Evolutionary conservation across 2,329 filamentous ascomycete genomes (phyloP).

Genomic region (Nemania sp.): DNA sequence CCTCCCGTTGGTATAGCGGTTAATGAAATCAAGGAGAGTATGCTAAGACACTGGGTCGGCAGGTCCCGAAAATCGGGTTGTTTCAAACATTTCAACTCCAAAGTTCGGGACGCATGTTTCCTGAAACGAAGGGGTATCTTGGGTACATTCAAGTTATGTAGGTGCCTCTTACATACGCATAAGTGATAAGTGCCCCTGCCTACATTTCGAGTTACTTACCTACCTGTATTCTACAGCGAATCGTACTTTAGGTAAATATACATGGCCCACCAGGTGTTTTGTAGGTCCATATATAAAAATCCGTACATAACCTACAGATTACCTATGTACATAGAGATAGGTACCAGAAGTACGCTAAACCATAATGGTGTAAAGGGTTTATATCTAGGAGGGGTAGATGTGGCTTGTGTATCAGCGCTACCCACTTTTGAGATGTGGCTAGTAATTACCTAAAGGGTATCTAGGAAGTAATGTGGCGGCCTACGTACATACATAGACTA

Average conservation of each 20-base stretch:
- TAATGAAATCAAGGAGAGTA: constrained; percentile 25
- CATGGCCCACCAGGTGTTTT: no score
- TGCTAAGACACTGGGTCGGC: constrained; percentile 32
- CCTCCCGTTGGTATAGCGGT: not conserved
- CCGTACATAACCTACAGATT: no score
- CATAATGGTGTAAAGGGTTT: not conserved
- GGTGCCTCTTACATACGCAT: no score
- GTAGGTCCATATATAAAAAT: no score
- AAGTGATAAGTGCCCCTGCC: not conserved
- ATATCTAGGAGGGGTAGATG: not conserved
- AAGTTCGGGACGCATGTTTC: constrained; percentile 21
- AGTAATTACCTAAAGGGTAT: no score
- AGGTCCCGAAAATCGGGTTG: constrained; percentile 28
- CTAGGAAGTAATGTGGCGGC: no score
- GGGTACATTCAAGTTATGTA: no score
- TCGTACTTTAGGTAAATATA: not conserved
- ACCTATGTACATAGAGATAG: not conserved
- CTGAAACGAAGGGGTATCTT: constrained; percentile 18
- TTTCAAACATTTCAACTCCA: constrained; percentile 27
- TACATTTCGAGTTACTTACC: no score
- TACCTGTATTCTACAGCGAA: no score
- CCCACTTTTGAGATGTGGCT: not conserved
- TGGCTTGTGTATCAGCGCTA: not conserved
- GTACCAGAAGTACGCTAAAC: no score
- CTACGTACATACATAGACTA: no score